These are phyloP conservation scores for Aspergillus sp. DNA, from an alignment of 2,329 filamentous ascomycete genomes.

Conservation along the genomic window DNA sequence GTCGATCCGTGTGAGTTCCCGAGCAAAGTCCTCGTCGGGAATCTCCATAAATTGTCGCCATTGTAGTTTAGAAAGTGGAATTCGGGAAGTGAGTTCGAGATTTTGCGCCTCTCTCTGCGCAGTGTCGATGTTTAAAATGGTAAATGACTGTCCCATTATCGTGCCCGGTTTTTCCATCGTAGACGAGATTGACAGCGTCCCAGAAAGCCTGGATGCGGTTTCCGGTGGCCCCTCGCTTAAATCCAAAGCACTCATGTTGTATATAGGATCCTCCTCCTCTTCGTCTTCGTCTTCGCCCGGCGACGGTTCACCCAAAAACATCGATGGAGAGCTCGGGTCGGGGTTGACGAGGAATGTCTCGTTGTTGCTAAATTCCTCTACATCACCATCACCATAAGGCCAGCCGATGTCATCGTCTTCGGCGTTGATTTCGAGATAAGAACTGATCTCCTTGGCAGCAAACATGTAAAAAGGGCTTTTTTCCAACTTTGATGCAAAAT, in stretches of 20 bases:
- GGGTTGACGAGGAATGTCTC: slow-evolving; percentile 38
- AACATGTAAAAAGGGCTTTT: slow-evolving; percentile 76
- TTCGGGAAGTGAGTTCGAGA: slow-evolving; percentile 64
- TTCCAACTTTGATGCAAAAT: slow-evolving; percentile 71
- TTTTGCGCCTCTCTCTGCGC: slow-evolving; percentile 73
- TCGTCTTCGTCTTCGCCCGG: slow-evolving; percentile 16
- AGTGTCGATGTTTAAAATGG: slow-evolving; percentile 52
- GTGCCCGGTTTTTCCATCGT: slow-evolving; percentile 34
- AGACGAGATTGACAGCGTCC: slow-evolving; percentile 34
- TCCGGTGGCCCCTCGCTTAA: slow-evolving; percentile 35
- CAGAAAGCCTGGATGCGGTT: slow-evolving; percentile 33
- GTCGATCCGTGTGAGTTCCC: slow-evolving; percentile 90
- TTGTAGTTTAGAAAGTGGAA: slow-evolving; percentile 74
- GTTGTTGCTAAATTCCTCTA: slow-evolving; percentile 37
- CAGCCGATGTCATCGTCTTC: slow-evolving; percentile 92
- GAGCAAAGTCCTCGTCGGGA: slow-evolving; percentile 77
- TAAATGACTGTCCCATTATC: slow-evolving; percentile 39
- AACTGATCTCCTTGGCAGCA: slow-evolving; percentile 78
- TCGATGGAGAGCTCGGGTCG: slow-evolving; percentile 36
- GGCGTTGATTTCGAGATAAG: slow-evolving; percentile 67
- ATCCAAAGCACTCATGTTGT: slow-evolving; percentile 35
- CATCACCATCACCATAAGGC: slow-evolving; percentile 73
- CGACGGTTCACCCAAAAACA: slow-evolving; percentile 22
- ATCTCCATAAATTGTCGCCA: slow-evolving; percentile 90
- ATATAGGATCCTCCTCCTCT: slow-evolving; percentile 32